Percentiles rank a stretch among this genome's conserved stretches.
phyloP scores from a whole-genome alignment of 106 monocot genomes.

The Posidonia australis region DNA sequence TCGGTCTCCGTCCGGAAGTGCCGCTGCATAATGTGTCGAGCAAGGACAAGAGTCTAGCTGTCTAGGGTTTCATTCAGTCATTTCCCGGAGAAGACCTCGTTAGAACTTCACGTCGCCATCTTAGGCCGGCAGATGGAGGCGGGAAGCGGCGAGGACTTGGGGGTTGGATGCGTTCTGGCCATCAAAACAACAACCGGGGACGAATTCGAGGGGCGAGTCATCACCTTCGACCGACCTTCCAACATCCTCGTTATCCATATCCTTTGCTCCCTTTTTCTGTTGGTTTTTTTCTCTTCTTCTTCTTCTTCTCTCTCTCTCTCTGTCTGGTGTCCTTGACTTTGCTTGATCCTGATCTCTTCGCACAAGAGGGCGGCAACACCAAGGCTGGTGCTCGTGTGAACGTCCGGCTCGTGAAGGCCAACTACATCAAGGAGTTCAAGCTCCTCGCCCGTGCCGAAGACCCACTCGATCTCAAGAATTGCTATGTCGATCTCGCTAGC shows the following conservation, averaged over 20 bases:
- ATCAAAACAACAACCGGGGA: conserved; percentile 74
- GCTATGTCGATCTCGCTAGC: conserved; percentile 50
- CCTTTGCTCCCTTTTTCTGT: conserved; percentile 12
- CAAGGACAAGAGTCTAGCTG: too few relatives aligned
- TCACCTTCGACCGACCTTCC: conserved; percentile 77
- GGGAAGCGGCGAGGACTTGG: conserved; percentile 43
- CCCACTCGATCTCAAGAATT: conserved; percentile 56
- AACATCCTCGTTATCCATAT: conserved; percentile 70
- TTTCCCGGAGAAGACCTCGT: too few relatives aligned
- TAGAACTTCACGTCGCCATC: too few relatives aligned
- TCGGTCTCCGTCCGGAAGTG: too few relatives aligned
- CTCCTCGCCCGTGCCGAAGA: conserved; percentile 43
- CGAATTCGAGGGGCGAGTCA: conserved; percentile 75
- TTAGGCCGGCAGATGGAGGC: conserved; percentile 12
- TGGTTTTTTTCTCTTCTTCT: background rate
- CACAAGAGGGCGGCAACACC: conserved; percentile 42
- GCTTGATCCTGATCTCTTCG: background rate
- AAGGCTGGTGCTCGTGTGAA: conserved; percentile 25
- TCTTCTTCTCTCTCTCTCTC: background rate
- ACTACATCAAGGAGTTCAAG: conserved; percentile 57
- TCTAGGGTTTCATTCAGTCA: too few relatives aligned
- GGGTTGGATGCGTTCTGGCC: conserved; percentile 57
- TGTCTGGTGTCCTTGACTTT: conserved; percentile 1
- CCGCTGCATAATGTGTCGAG: too few relatives aligned
- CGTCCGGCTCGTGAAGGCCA: conserved; percentile 60